These are phyloP conservation scores for Acacia acuminata DNA, from an alignment of 306 rosid genomes.

Conservation along the genomic window DNA sequence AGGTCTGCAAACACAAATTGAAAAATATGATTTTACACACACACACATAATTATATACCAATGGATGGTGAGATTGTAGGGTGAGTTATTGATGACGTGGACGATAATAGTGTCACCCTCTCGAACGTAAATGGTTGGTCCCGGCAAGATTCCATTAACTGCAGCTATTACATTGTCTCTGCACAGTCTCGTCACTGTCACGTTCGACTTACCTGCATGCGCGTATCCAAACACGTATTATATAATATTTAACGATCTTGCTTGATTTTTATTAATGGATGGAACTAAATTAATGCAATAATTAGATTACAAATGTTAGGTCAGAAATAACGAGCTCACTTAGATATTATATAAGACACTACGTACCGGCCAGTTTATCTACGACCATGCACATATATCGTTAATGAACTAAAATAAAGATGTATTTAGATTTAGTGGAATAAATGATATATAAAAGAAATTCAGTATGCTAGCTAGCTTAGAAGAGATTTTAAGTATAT, in stretches of 20 bases:
- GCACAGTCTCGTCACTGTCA: constrained; percentile 37
- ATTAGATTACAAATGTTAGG: too few species aligned
- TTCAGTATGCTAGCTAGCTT: too few species aligned
- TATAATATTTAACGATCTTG: neutral
- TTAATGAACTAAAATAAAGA: neutral
- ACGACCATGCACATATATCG: too few species aligned
- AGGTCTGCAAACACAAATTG: neutral
- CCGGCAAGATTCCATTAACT: constrained; percentile 50
- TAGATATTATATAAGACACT: too few species aligned
- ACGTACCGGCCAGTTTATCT: too few species aligned
- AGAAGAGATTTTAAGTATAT: neutral
- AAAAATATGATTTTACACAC: neutral
- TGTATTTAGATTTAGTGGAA: neutral
- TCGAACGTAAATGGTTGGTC: constrained; percentile 44
- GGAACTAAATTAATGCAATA: too few species aligned
- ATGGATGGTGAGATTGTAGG: constrained; percentile 48
- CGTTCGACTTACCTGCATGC: constrained; percentile 41
- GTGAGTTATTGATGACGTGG: constrained; percentile 49
- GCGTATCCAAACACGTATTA: neutral
- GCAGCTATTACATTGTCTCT: constrained; percentile 39
- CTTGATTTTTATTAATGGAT: too few species aligned
- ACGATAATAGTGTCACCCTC: constrained; percentile 55
- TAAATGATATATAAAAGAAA: neutral
- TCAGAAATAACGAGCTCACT: too few species aligned
- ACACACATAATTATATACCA: constrained; percentile 27